These are phyloP conservation scores for Fonsecaea erecta DNA, from an alignment of 2,329 filamentous ascomycete species.

Conservation along the genomic window DNA sequence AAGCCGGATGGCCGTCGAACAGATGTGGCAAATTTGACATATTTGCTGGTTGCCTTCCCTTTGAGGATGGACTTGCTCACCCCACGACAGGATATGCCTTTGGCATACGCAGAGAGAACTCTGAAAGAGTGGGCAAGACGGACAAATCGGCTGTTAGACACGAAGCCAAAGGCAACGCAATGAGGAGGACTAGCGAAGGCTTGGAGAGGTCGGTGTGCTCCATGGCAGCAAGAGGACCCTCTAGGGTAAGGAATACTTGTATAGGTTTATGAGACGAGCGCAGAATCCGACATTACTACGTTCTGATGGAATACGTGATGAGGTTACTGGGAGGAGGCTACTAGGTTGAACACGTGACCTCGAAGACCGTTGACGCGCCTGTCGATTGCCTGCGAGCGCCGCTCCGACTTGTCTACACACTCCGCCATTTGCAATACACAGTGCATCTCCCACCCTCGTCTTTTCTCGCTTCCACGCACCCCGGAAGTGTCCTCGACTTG, in stretches of 20 bases:
- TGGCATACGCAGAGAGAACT: too few relatives aligned
- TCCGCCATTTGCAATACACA: background rate
- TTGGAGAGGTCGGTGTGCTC: background rate
- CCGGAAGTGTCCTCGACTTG: background rate
- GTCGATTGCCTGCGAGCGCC: slow-evolving; percentile 1
- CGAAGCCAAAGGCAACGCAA: background rate
- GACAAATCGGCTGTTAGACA: too few relatives aligned
- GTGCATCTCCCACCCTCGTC: background rate
- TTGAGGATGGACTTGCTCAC: background rate
- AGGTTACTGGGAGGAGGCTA: too few relatives aligned
- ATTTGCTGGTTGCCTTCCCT: too few relatives aligned
- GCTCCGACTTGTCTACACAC: background rate
- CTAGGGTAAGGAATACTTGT: background rate
- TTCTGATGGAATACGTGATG: background rate
- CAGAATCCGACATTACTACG: background rate
- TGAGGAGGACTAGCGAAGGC: background rate
- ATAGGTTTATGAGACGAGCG: background rate
- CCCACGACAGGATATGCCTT: too few relatives aligned
- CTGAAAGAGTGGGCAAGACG: background rate
- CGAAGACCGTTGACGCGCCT: background rate
- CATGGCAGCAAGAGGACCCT: background rate
- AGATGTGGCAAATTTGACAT: too few relatives aligned
- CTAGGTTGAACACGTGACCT: background rate
- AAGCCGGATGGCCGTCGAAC: too few relatives aligned
- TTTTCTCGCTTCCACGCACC: background rate